A percentile compares a stretch with the other conserved stretches of the same genome.
Evolutionary conservation across 2,329 filamentous ascomycete species (phyloP).

Genomic region (Albophoma yamanashiensis): DNA sequence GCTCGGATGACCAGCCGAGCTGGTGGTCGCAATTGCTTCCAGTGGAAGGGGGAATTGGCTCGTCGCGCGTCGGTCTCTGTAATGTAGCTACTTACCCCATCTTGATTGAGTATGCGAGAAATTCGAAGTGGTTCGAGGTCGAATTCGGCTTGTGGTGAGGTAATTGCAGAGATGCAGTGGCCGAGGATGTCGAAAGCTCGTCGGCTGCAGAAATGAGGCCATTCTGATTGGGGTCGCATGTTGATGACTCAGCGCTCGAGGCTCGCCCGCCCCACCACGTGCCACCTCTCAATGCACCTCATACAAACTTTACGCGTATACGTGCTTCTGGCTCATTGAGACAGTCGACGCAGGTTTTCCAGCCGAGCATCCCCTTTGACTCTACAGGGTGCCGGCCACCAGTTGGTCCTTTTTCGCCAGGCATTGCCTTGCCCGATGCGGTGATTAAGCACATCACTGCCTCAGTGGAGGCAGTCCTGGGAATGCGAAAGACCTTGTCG

Average conservation of each 20-base stretch:
- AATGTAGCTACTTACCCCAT: constrained; percentile 26
- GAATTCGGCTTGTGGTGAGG: constrained; percentile 11
- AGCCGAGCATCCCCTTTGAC: neutral
- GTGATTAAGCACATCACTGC: constrained; percentile 9
- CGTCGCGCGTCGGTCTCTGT: neutral
- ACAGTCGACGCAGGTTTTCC: neutral
- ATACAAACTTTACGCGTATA: neutral
- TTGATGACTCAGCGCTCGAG: constrained; percentile 23
- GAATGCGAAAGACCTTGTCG: constrained; percentile 18
- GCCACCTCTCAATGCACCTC: neutral
- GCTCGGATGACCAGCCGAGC: constrained; percentile 6
- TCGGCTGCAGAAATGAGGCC: constrained; percentile 26
- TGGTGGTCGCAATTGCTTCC: neutral
- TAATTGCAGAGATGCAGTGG: constrained; percentile 13
- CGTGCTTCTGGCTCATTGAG: neutral
- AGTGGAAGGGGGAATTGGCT: neutral
- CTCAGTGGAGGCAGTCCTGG: constrained; percentile 10
- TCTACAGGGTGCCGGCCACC: neutral
- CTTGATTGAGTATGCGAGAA: constrained; percentile 18
- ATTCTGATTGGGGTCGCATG: constrained; percentile 20
- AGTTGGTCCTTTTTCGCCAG: neutral
- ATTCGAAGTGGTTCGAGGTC: constrained; percentile 9
- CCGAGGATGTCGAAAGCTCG: constrained; percentile 14
- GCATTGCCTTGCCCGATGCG: constrained; percentile 7
- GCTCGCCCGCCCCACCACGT: constrained; percentile 1